Evolutionary conservation across 2,329 filamentous ascomycete species (phyloP).

Genomic region (Colletotrichum navitas): DNA sequence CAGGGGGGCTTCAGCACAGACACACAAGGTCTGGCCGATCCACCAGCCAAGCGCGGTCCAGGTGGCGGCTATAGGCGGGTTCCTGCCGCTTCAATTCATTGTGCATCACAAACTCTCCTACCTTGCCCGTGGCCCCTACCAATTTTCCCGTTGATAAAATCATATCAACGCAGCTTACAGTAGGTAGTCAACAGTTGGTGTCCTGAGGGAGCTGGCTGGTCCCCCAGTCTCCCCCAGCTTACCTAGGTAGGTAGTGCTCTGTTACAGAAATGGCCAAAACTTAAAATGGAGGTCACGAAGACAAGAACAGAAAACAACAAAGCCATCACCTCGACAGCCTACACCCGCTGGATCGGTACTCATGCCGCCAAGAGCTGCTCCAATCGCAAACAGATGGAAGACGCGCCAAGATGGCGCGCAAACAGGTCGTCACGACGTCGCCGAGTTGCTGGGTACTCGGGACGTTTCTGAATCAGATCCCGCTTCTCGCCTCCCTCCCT

Average conservation of each 20-base stretch:
- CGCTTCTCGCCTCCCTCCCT: neutral
- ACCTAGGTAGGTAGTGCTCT: slow-evolving; percentile 1
- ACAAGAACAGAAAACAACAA: neutral
- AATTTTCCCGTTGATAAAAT: neutral
- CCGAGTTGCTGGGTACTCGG: neutral
- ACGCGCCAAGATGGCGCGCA: neutral
- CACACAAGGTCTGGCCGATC: slow-evolving; percentile 20
- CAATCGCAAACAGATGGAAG: slow-evolving; percentile 26
- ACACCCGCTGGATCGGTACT: neutral
- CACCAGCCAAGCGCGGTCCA: slow-evolving; percentile 11
- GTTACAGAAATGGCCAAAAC: slow-evolving; percentile 33
- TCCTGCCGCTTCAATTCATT: slow-evolving; percentile 14
- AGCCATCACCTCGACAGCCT: neutral
- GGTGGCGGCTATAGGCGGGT: slow-evolving; percentile 5
- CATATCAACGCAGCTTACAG: neutral
- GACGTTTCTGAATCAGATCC: neutral
- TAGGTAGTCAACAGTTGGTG: neutral
- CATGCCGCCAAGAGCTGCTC: slow-evolving; percentile 14
- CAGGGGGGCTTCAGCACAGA: slow-evolving; percentile 12
- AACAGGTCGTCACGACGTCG: neutral
- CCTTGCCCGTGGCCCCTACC: neutral
- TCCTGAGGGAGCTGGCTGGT: neutral
- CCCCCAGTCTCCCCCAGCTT: slow-evolving; percentile 1
- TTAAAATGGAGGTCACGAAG: neutral
- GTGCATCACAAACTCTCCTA: neutral